Evolutionary conservation across 2,329 filamentous ascomycete genomes (phyloP), one percentile per base, ranked within the genome.

Genomic region (Graphilbum fragrans): DNA sequence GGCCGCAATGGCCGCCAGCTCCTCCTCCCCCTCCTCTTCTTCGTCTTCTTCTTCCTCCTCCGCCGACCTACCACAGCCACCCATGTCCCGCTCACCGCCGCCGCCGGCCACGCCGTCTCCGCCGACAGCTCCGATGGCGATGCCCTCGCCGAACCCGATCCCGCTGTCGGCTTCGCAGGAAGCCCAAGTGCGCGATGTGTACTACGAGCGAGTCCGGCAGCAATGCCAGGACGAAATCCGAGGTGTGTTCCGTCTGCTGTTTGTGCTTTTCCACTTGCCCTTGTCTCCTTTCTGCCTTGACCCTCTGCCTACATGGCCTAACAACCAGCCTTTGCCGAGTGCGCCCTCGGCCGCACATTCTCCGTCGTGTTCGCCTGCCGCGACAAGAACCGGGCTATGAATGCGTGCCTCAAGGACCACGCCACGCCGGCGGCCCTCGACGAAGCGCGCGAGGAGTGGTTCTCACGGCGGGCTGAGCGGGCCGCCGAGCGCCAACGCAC

Each of bases 371-470:
- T 92, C 69, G 74, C 79, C 41, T 98, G 92, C 67, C 81, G 86
- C 41, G 64, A 72, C 38, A 73, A 88, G 55, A 82, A 87, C 54
- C 78, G 81, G 47, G 70, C 72, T 29, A 98, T 98, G 92, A 98
- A 98, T 65, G 71, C 68, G 47, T 98, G 92, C 67, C 95, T 98
- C 87, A 71, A 88, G 51, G 62, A 71, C 42, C 82, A 93, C 64
- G 88, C 90, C 42, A 93, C 85, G 49, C 83, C 80, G 48, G 77
- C 74, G 41, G 86, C 93, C 58, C 75, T 93, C 61, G 92, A 98
- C 64, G 79, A 77, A 20, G 92, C 92, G 48, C 71, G 92, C 40
- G 84, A 87, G 60, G 87, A 96, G 58, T 98, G 92, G 92, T 96
- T 96, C 60, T 76, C 78, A 39, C 71, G 75, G 48, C 73, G 85